phyloP scores from a whole-genome alignment of 345 rosid species.

The Carallia pectinifolia region DNA sequence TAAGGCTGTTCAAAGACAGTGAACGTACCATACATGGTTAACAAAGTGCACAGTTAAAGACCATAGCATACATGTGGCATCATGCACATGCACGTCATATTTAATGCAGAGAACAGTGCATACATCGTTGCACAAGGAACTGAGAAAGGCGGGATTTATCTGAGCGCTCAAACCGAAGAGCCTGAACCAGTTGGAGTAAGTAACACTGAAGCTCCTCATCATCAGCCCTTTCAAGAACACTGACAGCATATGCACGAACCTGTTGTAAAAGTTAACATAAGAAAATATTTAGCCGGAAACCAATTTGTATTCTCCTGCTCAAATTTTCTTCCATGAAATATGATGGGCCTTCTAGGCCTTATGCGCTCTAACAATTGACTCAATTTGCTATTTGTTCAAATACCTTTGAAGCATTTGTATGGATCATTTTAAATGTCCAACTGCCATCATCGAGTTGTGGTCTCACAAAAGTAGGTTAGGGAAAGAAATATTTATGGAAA shows the following conservation, averaged over 20 bases:
- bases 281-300: slow-evolving; percentile 11
- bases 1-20: slow-evolving; percentile 54
- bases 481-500: background rate
- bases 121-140: slow-evolving; percentile 92
- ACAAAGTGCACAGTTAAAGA: background rate
- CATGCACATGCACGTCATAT: background rate
- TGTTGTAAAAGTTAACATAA: slow-evolving; percentile 33
- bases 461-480: background rate
- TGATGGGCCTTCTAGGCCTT: background rate
- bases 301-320: background rate
- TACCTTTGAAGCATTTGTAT: background rate
- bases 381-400: background rate
- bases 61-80: background rate
- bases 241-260: slow-evolving; percentile 99
- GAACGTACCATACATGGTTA: slow-evolving; percentile 1
- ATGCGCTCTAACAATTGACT: background rate
- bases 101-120: slow-evolving; percentile 19
- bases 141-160: slow-evolving; percentile 94
- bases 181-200: slow-evolving; percentile 97
- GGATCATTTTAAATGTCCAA: background rate
- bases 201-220: slow-evolving; percentile 99
- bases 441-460: background rate
- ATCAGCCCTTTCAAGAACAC: slow-evolving; percentile 96
- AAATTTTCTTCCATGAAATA: background rate
- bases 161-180: slow-evolving; percentile 94